A percentile compares a stretch with the other conserved stretches of the same genome.
phyloP scores from a whole-genome alignment of 441 rosid genomes.

The Omphalea diandra region DNA sequence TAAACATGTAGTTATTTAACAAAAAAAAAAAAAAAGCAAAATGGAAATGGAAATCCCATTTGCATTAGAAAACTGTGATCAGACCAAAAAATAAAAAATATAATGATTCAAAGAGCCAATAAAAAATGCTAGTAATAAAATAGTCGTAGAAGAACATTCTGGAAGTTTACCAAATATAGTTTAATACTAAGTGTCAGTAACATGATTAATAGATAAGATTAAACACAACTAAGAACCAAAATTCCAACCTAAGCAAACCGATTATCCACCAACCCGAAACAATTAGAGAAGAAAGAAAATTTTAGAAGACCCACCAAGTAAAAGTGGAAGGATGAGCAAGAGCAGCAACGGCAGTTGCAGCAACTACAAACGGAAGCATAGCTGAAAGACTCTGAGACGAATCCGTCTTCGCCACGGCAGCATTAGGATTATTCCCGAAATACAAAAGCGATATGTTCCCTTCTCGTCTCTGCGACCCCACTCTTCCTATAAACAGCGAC shows the following conservation, averaged over 20 bases:
- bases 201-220: not conserved
- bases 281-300: not conserved
- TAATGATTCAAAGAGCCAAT: not conserved
- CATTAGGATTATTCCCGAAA: conserved; percentile 45
- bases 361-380: conserved; percentile 91
- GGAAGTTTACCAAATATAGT: not conserved
- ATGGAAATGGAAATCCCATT: not conserved
- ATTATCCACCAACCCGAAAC: not conserved
- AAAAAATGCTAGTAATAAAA: not conserved
- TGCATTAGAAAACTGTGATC: not conserved
- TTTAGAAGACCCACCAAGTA: conserved; percentile 51
- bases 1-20: not conserved
- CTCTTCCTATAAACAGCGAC: conserved; percentile 56
- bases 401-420: conserved; percentile 39
- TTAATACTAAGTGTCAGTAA: not conserved
- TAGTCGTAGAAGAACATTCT: conserved; percentile 5
- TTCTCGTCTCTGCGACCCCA: conserved; percentile 50
- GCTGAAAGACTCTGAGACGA: conserved; percentile 75
- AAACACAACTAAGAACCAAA: conserved; percentile 1
- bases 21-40: not conserved
- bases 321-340: conserved; percentile 77
- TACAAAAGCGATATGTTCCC: conserved; percentile 50
- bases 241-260: not conserved
- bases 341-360: conserved; percentile 78
- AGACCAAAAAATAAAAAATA: not conserved